These are phyloP conservation scores for Mycena galericulata DNA, from an alignment of 768 basidiomycete genomes.

Conservation along the genomic window DNA sequence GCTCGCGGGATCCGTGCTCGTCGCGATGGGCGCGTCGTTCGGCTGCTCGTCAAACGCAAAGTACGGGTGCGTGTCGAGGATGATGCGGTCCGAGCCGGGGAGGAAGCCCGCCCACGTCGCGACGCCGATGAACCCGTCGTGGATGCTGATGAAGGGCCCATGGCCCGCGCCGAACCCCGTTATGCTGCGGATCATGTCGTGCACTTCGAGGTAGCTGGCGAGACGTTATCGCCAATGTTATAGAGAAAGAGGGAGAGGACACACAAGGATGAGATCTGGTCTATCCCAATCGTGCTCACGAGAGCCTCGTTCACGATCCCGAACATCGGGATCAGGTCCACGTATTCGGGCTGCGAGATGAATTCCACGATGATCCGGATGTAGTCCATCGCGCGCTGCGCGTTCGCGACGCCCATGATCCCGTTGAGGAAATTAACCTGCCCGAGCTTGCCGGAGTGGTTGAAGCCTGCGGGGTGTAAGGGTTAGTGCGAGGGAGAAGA, in stretches of 20 bases:
- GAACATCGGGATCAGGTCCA: slow-evolving; percentile 60
- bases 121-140: slow-evolving; percentile 62
- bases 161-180: slow-evolving; percentile 72
- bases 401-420: slow-evolving; percentile 78
- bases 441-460: slow-evolving; percentile 63
- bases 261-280: slow-evolving; percentile 63
- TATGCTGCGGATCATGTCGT: slow-evolving; percentile 75
- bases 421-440: slow-evolving; percentile 67
- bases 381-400: slow-evolving; percentile 63
- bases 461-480: slow-evolving; percentile 38
- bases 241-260: slow-evolving; percentile 32
- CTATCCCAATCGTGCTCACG: slow-evolving; percentile 56
- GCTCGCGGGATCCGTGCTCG: slow-evolving; percentile 34
- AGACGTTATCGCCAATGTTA: not conserved
- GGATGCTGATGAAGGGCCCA: slow-evolving; percentile 66
- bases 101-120: slow-evolving; percentile 42
- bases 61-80: slow-evolving; percentile 12
- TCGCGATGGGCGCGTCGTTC: slow-evolving; percentile 44
- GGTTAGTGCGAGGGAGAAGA: too few relatives aligned
- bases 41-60: slow-evolving; percentile 52
- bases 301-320: slow-evolving; percentile 63
- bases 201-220: slow-evolving; percentile 41
- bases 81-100: slow-evolving; percentile 8
- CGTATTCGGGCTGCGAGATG: slow-evolving; percentile 70
- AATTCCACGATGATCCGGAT: slow-evolving; percentile 58